Evolutionary conservation across 129 eudicot species (phyloP), one percentile per base, ranked within the genome.

Genomic region (Heracleum sosnowskyi): DNA sequence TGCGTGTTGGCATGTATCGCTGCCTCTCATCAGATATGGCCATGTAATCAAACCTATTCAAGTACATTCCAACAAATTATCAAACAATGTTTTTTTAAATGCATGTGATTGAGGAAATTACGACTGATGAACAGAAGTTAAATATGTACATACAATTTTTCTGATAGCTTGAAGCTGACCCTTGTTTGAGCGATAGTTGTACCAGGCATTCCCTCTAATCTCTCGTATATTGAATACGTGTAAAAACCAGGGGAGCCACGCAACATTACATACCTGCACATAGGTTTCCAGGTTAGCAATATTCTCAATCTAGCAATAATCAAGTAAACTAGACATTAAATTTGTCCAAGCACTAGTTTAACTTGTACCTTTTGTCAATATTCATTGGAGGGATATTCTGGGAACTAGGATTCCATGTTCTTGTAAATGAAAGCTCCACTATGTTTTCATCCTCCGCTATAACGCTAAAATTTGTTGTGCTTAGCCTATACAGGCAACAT

Each of bases 31-130:
- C 86, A 13, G 86, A 79, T 73, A 84, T 47, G 7, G 87, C 86
- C 90, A 87, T 87, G 85, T 81, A 84, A 31, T 73, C 70, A 49
- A 87, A 87, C 86, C 90, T 87, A 83, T 36, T 76, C 35, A 72
- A 18, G 28, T 20, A 36, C 42, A 69, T 69, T 31, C 35, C 16
- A 34, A 7, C 13, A 57, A 57, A 7, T 24, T 7, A 57, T 57
- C 18, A 15, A 47, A 22, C 7, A 47, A 47, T 16, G 5, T 47
- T 16, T 16, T 47, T 6, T 3, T 47, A 47, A 4, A 47, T 47
- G 24, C 5, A 17, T 55, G 13, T 24, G 64, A 55, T 24, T 7
- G 64, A 55, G 7, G 10, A 53, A 53, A 53, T 53, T 22, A 22
- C 1, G 28, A 53, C 22, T 1, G 28, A 53, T 53, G n/a, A 17